phyloP scores from a whole-genome alignment of 2,329 filamentous ascomycete species.

The Aspergillus floridensis region DNA sequence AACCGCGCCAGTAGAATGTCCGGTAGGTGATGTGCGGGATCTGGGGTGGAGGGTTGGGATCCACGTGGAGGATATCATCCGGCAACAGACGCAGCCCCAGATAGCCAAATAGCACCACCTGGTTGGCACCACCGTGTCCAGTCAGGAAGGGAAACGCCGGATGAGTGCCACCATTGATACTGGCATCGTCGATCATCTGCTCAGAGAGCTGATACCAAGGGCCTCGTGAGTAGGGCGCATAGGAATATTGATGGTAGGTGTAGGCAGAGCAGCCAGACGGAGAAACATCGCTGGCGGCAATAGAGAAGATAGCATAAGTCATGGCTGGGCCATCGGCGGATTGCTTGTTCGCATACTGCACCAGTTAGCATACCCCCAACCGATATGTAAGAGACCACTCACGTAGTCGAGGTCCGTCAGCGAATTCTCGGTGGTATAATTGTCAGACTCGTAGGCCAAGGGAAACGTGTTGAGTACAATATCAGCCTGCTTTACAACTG shows the following conservation, averaged over 20 bases:
- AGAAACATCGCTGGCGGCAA: conserved; percentile 64
- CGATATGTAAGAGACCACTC: conserved; percentile 19
- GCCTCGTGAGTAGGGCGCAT: conserved; percentile 61
- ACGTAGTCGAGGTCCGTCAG: conserved; percentile 62
- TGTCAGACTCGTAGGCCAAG: conserved; percentile 53
- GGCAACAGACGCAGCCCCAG: conserved; percentile 62
- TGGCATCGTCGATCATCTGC: conserved; percentile 61
- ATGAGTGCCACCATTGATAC: conserved; percentile 62
- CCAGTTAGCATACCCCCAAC: conserved; percentile 3
- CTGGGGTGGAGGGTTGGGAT: conserved; percentile 65
- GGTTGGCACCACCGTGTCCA: conserved; percentile 66
- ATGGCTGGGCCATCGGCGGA: conserved; percentile 67
- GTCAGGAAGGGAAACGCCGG: conserved; percentile 71
- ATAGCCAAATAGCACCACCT: conserved; percentile 66
- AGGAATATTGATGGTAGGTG: conserved; percentile 64
- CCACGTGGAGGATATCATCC: conserved; percentile 58
- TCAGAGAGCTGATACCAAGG: conserved; percentile 72
- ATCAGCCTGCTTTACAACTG: conserved; percentile 68
- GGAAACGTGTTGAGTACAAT: conserved; percentile 66
- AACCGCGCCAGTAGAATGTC: conserved; percentile 65
- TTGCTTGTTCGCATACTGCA: conserved; percentile 64
- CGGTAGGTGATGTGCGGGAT: conserved; percentile 60
- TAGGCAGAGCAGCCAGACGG: conserved; percentile 66
- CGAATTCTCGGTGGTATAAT: conserved; percentile 50
- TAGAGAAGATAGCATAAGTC: conserved; percentile 69